These are phyloP conservation scores for Debaryomycetaceae sp. DNA, from an alignment of 1,139 yeast species.

Conservation along the genomic window DNA sequence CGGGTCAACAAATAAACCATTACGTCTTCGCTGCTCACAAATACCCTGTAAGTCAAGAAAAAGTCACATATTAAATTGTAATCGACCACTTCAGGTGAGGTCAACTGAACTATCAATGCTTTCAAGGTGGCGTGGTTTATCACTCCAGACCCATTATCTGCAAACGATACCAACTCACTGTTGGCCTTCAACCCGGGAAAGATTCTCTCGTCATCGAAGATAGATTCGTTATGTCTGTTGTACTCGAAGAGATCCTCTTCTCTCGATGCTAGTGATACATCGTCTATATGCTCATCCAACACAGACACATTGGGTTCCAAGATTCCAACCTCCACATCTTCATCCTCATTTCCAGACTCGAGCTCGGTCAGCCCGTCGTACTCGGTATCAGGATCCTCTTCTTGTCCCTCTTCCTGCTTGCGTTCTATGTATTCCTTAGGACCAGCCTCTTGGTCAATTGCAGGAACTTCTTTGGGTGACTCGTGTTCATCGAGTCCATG, in stretches of 20 bases:
- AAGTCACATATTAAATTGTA: constrained; percentile 80
- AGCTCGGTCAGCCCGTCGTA: neutral
- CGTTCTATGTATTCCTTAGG: neutral
- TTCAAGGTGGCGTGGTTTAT: constrained; percentile 41
- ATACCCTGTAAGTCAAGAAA: constrained; percentile 77
- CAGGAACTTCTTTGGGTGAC: neutral
- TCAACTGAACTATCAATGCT: constrained; percentile 67
- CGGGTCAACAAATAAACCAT: constrained; percentile 62
- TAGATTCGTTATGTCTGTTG: constrained; percentile 38
- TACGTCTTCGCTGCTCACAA: constrained; percentile 54
- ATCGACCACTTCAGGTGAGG: constrained; percentile 77
- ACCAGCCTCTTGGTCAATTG: neutral
- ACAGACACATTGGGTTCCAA: neutral
- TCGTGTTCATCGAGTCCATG: too few relatives aligned
- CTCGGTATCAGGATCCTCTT: neutral
- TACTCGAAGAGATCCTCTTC: constrained; percentile 21
- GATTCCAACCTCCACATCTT: neutral
- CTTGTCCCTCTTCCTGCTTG: neutral
- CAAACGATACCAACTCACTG: constrained; percentile 33
- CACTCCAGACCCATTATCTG: constrained; percentile 27
- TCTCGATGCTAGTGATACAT: neutral
- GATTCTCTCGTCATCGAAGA: constrained; percentile 35
- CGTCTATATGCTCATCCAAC: neutral
- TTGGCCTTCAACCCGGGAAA: constrained; percentile 30
- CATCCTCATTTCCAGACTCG: neutral